A percentile compares a stretch with the other conserved stretches of the same genome.
These are phyloP conservation scores for Heliosperma pusillum DNA, from an alignment of 148 eudicot genomes.

Conservation along the genomic window DNA sequence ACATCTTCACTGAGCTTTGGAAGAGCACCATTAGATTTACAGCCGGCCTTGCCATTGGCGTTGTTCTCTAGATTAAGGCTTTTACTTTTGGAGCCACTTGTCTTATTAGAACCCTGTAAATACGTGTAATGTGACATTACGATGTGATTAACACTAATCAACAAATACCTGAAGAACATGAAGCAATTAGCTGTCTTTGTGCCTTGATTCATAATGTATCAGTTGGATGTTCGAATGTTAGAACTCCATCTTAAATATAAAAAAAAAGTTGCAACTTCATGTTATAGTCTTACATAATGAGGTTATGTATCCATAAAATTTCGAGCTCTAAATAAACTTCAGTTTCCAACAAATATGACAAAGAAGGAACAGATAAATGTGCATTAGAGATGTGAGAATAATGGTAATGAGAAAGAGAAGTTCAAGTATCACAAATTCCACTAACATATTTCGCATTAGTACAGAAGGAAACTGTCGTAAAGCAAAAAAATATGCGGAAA, in stretches of 20 bases:
- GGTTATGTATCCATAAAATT: too few relatives aligned
- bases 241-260: too few relatives aligned
- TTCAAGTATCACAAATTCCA: not conserved
- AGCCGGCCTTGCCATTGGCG: conserved; percentile 29
- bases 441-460: too few relatives aligned
- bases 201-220: not conserved
- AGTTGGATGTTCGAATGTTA: too few relatives aligned
- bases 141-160: not conserved
- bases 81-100: conserved; percentile 34
- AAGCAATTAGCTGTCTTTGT: not conserved
- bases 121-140: not conserved
- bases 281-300: too few relatives aligned
- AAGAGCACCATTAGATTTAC: conserved; percentile 24
- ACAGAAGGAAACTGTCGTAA: too few relatives aligned
- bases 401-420: not conserved
- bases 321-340: too few relatives aligned
- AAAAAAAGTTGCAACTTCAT: too few relatives aligned
- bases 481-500: too few relatives aligned
- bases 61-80: conserved; percentile 17
- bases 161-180: not conserved
- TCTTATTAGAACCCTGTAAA: conserved; percentile 37
- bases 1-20: conserved; percentile 39
- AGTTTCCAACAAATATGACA: too few relatives aligned
- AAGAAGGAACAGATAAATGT: too few relatives aligned
- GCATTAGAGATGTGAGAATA: too few relatives aligned